Conservation (phyloP, 2,329 filamentous ascomycete genomes). For the Aspergillus arachidicola region DNA sequence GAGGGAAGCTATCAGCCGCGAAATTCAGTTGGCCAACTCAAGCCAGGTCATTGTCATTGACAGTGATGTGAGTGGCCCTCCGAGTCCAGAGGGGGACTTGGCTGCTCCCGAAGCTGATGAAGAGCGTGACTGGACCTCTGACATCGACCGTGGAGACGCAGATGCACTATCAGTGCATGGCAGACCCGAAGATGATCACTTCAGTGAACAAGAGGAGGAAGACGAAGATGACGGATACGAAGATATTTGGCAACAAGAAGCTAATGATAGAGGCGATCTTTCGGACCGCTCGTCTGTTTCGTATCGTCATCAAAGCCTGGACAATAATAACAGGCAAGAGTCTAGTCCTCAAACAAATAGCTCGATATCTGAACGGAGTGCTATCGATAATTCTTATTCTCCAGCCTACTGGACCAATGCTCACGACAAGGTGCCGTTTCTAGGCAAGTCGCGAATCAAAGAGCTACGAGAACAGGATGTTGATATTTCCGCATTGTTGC, state of each 20-base stretch:
- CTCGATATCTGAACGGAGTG: slow-evolving; percentile 25
- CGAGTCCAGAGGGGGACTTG: slow-evolving; percentile 6
- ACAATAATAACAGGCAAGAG: slow-evolving; percentile 24
- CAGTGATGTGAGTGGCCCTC: slow-evolving; percentile 36
- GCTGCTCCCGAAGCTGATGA: slow-evolving; percentile 6
- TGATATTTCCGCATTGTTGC: slow-evolving; percentile 36
- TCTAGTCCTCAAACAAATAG: slow-evolving; percentile 38
- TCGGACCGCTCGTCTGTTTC: slow-evolving; percentile 28
- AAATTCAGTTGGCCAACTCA: slow-evolving; percentile 46
- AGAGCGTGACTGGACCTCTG: slow-evolving; percentile 8
- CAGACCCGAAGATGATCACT: slow-evolving; percentile 14
- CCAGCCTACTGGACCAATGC: slow-evolving; percentile 33
- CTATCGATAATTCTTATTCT: slow-evolving; percentile 28
- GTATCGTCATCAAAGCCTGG: slow-evolving; percentile 23
- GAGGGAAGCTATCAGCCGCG: slow-evolving; percentile 46
- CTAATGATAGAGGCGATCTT: slow-evolving; percentile 38
- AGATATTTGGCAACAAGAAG: slow-evolving; percentile 53
- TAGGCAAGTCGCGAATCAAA: slow-evolving; percentile 36
- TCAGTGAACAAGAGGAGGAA: slow-evolving; percentile 18
- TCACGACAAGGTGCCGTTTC: slow-evolving; percentile 28
- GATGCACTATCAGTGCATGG: slow-evolving; percentile 18
- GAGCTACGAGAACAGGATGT: slow-evolving; percentile 39
- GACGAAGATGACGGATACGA: slow-evolving; percentile 42
- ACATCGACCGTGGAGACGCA: slow-evolving; percentile 10
- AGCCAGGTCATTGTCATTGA: slow-evolving; percentile 49